Evolutionary conservation across 2,329 filamentous ascomycete genomes (phyloP).

Genomic region (Hirsutella thompsonii): DNA sequence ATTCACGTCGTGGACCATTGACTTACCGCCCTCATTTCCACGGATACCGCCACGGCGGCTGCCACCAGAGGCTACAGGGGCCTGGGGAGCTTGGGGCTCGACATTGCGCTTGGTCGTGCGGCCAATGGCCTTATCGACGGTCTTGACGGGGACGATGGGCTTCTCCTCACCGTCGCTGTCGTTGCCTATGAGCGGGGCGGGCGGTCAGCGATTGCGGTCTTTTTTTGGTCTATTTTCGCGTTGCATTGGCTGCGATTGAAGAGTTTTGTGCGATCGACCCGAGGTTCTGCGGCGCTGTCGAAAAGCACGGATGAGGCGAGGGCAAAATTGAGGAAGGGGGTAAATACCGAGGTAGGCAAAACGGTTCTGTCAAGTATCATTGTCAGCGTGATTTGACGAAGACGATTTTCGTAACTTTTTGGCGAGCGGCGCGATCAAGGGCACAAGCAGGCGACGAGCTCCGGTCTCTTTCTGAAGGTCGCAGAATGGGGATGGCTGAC

Average conservation of each 20-base stretch:
- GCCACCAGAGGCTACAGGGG: conserved; percentile 36
- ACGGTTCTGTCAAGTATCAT: conserved; percentile 57
- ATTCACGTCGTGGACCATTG: background rate
- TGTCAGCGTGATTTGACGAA: conserved; percentile 1
- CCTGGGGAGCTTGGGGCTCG: conserved; percentile 57
- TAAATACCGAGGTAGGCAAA: conserved; percentile 93
- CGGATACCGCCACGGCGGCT: conserved; percentile 45
- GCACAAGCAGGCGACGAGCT: background rate
- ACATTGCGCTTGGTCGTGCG: conserved; percentile 77
- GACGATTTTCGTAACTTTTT: too few relatives aligned
- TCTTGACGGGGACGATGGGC: conserved; percentile 73
- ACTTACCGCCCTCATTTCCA: conserved; percentile 80
- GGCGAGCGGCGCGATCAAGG: background rate
- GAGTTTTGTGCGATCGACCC: conserved; percentile 5
- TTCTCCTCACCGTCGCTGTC: conserved; percentile 51
- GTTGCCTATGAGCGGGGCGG: conserved; percentile 32
- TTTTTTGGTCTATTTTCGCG: background rate
- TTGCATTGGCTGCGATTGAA: conserved; percentile 3
- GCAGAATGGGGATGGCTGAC: background rate
- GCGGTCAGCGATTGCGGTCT: conserved; percentile 5
- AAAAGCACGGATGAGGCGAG: background rate
- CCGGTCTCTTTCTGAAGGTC: background rate
- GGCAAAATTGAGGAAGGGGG: conserved; percentile 6
- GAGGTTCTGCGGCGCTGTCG: background rate
- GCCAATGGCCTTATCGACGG: conserved; percentile 69